phyloP scores from a whole-genome alignment of 2,329 filamentous ascomycete genomes.

The Fusarium mangiferae region DNA sequence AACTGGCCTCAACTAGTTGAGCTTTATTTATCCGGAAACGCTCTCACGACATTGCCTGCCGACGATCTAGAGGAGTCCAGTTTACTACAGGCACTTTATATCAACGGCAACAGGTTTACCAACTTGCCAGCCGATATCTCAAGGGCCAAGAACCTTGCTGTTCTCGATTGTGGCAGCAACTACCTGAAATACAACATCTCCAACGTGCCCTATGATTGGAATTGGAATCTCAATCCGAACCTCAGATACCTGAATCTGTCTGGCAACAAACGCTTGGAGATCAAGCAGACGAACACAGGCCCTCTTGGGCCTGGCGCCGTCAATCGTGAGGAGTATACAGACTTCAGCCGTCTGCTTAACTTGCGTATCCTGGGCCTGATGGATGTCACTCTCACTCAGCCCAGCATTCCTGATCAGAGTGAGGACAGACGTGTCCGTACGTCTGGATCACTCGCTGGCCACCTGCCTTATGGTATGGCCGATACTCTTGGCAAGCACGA shows the following conservation, averaged over 20 bases:
- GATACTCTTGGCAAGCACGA: slow-evolving; percentile 94
- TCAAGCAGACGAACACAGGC: slow-evolving; percentile 68
- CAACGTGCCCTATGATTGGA: slow-evolving; percentile 99
- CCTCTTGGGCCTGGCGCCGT: slow-evolving; percentile 62
- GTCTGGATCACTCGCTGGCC: slow-evolving; percentile 92
- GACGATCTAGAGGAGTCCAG: slow-evolving; percentile 94
- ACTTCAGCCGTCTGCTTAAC: slow-evolving; percentile 87
- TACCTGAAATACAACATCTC: slow-evolving; percentile 97
- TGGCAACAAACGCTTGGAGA: slow-evolving; percentile 95
- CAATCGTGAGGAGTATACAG: slow-evolving; percentile 77
- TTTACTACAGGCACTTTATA: slow-evolving; percentile 87
- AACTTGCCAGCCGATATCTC: slow-evolving; percentile 95
- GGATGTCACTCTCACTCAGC: slow-evolving; percentile 96
- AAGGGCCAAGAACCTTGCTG: slow-evolving; percentile 89
- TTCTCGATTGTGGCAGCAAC: slow-evolving; percentile 95
- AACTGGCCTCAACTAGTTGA: slow-evolving; percentile 92
- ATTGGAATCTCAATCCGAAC: slow-evolving; percentile 98
- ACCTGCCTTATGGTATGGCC: slow-evolving; percentile 96
- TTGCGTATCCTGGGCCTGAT: slow-evolving; percentile 91
- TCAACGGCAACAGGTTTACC: slow-evolving; percentile 98
- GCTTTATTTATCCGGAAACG: slow-evolving; percentile 94
- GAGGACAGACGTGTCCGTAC: slow-evolving; percentile 95
- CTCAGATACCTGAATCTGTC: slow-evolving; percentile 95
- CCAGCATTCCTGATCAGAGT: slow-evolving; percentile 92
- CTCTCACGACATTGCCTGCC: slow-evolving; percentile 87